Evolutionary conservation across 139 green algal genomes (phyloP).

Genomic region (Tetradesmus lagerheimii): DNA sequence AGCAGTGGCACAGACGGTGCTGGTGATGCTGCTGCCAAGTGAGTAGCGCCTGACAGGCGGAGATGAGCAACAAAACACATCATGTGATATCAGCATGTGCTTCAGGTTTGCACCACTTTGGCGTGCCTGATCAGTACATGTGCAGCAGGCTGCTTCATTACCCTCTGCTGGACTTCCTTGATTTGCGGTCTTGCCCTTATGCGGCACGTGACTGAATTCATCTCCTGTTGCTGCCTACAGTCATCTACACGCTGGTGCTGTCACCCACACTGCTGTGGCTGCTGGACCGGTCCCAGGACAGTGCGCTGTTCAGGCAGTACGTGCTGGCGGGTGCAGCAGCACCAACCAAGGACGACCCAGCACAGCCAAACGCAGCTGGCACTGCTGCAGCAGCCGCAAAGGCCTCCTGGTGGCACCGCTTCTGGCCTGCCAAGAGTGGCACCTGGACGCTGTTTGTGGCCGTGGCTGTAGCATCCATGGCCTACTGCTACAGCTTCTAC

Average conservation of each 20-base stretch:
- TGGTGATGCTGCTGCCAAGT: not conserved
- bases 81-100: no score
- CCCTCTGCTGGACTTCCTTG: not conserved
- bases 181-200: no score
- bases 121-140: no score
- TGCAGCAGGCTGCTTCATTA: no score
- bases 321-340: not conserved
- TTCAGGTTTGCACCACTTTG: no score
- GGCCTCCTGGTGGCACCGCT: not conserved
- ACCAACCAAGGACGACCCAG: not conserved
- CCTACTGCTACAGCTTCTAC: conserved; percentile 1
- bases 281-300: not conserved
- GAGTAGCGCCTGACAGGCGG: not conserved
- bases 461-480: conserved; percentile 9
- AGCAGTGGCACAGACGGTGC: not conserved
- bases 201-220: not conserved
- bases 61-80: no score
- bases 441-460: not conserved
- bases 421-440: not conserved
- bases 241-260: conserved; percentile 10
- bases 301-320: not conserved
- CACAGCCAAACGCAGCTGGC: not conserved
- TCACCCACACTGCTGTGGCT: not conserved
- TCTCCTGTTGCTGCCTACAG: conserved; percentile 4
- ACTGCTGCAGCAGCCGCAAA: not conserved